A percentile compares a stretch with the other conserved stretches of the same genome.
phyloP scores from a whole-genome alignment of 331 rosid genomes.

The Cydonia oblonga region DNA sequence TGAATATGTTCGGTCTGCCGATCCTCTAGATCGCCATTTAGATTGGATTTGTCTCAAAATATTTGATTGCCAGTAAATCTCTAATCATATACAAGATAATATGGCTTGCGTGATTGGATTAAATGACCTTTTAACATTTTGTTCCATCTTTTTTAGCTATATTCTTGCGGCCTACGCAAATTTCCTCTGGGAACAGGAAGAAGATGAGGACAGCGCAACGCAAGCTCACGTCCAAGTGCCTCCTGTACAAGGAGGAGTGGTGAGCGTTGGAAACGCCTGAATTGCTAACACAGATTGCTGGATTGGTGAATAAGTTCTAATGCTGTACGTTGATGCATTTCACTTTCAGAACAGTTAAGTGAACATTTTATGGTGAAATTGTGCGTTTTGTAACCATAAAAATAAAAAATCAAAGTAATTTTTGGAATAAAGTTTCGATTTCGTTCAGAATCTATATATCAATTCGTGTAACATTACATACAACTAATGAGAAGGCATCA shows the following conservation, averaged over 20 bases:
- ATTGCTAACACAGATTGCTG: not conserved
- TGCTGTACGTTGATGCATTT: not conserved
- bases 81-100: not conserved
- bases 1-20: not conserved
- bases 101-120: not conserved
- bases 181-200: slow-evolving; percentile 77
- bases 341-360: no score
- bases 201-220: slow-evolving; percentile 21
- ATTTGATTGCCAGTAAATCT: not conserved
- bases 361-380: no score
- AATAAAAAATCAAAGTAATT: no score
- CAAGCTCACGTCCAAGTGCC: slow-evolving; percentile 10
- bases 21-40: not conserved
- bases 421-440: no score
- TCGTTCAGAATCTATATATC: no score
- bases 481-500: no score
- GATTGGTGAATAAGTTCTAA: no score
- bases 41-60: not conserved
- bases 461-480: no score
- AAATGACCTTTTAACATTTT: not conserved
- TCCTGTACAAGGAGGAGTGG: slow-evolving; percentile 11
- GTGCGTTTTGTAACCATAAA: no score
- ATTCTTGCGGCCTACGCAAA: slow-evolving; percentile 68
- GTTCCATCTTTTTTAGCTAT: slow-evolving; percentile 36
- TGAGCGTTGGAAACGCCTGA: slow-evolving; percentile 17